phyloP scores from a whole-genome alignment of 352 stramenopile species.

The Phytophthora idaei region DNA sequence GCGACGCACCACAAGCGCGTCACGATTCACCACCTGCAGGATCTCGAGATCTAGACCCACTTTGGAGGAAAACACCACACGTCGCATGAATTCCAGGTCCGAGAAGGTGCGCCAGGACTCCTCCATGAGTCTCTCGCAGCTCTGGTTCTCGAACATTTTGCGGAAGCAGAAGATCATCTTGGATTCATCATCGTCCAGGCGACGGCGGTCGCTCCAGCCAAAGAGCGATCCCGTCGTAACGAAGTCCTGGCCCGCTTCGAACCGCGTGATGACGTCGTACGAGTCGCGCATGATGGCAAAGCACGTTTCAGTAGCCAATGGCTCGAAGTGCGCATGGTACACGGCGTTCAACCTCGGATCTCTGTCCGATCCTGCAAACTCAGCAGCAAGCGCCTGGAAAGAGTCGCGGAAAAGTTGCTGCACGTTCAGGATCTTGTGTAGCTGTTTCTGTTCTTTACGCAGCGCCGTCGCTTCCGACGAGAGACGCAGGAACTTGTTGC shows the following conservation, averaged over 20 bases:
- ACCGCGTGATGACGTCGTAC: conserved; percentile 57
- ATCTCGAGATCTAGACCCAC: conserved; percentile 54
- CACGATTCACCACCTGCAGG: conserved; percentile 55
- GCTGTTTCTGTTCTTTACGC: conserved; percentile 53
- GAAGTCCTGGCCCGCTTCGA: conserved; percentile 51
- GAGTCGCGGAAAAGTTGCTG: conserved; percentile 65
- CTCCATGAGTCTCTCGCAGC: conserved; percentile 42
- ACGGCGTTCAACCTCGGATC: conserved; percentile 36
- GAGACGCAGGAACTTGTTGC: conserved; percentile 43
- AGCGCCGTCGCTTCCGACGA: conserved; percentile 49
- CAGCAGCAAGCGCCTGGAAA: conserved; percentile 26
- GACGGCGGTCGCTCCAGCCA: conserved; percentile 66
- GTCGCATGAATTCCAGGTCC: conserved; percentile 43
- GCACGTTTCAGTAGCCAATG: conserved; percentile 32
- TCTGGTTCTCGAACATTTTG: conserved; percentile 49
- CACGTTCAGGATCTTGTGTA: conserved; percentile 58
- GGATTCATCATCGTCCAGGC: conserved; percentile 42
- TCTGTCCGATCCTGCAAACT: conserved; percentile 28
- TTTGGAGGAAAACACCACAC: conserved; percentile 52
- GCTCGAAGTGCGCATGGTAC: conserved; percentile 42
- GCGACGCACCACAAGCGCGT: conserved; percentile 59
- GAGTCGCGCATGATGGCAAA: conserved; percentile 63
- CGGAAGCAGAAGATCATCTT: conserved; percentile 72
- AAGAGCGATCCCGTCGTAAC: conserved; percentile 55
- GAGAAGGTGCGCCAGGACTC: conserved; percentile 51